A percentile compares a stretch with the other conserved stretches of the same genome.
Evolutionary conservation across 805 yeast species (phyloP).

Genomic region (Hanseniaspora mollemarum): DNA sequence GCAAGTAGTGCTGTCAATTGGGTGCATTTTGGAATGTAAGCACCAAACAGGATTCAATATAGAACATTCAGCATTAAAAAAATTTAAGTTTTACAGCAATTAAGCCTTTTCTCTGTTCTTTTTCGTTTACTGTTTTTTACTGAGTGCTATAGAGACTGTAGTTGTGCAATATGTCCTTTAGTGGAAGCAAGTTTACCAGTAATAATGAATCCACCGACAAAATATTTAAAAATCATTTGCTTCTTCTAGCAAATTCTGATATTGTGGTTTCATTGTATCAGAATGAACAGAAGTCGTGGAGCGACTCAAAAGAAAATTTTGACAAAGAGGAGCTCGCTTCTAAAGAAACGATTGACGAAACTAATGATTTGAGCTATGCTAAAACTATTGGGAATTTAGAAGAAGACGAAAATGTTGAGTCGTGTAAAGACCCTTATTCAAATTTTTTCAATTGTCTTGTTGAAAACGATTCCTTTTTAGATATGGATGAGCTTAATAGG

Average conservation of each 20-base stretch:
- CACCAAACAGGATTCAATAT: too few relatives aligned
- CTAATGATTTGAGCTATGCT: too few relatives aligned
- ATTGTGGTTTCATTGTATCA: conserved; percentile 18
- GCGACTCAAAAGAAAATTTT: conserved; percentile 7
- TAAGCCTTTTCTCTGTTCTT: too few relatives aligned
- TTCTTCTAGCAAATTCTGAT: conserved; percentile 42
- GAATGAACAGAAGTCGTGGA: conserved; percentile 3
- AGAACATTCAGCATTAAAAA: too few relatives aligned
- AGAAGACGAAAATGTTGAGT: neutral
- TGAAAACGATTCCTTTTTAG: conserved; percentile 26
- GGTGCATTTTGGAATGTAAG: too few relatives aligned
- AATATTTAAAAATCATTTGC: conserved; percentile 47
- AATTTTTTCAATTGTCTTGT: conserved; percentile 16
- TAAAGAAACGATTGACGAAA: conserved; percentile 15
- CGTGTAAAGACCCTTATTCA: conserved; percentile 16
- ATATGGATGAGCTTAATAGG: conserved; percentile 47
- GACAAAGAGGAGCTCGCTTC: too few relatives aligned
- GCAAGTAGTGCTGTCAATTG: too few relatives aligned
- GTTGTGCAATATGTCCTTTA: neutral
- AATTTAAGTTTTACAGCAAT: too few relatives aligned
- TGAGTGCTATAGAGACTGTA: too few relatives aligned
- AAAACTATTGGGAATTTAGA: neutral
- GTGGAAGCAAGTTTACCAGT: neutral
- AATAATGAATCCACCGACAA: conserved; percentile 18
- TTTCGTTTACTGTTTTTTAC: too few relatives aligned